These are phyloP conservation scores for Cerioporus squamosus DNA, from an alignment of 1,284 basidiomycete species.

Conservation along the genomic window DNA sequence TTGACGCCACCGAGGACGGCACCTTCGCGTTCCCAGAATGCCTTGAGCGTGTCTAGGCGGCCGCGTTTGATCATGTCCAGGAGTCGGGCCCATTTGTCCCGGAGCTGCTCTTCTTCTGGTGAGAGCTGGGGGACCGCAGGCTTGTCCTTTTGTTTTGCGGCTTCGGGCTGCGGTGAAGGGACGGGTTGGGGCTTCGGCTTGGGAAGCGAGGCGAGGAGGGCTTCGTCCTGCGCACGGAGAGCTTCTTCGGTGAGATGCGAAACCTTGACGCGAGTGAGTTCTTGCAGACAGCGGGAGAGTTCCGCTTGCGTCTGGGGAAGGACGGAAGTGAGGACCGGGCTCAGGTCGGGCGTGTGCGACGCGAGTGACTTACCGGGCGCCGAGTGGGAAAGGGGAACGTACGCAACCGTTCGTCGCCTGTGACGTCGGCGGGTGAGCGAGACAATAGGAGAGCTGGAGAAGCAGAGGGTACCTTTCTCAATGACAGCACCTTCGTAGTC, in stretches of 20 bases:
- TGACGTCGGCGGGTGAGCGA: not conserved
- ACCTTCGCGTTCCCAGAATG: slow-evolving; percentile 84
- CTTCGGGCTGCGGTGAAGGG: slow-evolving; percentile 21
- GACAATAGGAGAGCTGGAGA: not conserved
- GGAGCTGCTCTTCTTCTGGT: slow-evolving; percentile 76
- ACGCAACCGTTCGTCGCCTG: slow-evolving; percentile 77
- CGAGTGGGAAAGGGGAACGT: slow-evolving; percentile 94
- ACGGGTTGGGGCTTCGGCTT: slow-evolving; percentile 64
- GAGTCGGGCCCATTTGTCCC: slow-evolving; percentile 80
- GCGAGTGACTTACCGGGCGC: slow-evolving; percentile 69
- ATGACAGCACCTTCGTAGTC: slow-evolving; percentile 80
- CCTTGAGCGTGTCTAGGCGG: slow-evolving; percentile 77
- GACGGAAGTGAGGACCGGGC: slow-evolving; percentile 9
- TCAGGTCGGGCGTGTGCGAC: not conserved
- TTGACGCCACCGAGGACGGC: slow-evolving; percentile 62
- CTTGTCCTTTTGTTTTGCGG: slow-evolving; percentile 45
- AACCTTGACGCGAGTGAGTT: slow-evolving; percentile 86
- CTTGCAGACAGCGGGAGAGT: slow-evolving; percentile 84
- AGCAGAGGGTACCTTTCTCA: slow-evolving; percentile 45
- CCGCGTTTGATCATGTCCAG: slow-evolving; percentile 91
- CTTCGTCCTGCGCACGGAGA: slow-evolving; percentile 85
- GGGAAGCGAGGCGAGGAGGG: slow-evolving; percentile 83
- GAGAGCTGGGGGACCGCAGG: slow-evolving; percentile 56
- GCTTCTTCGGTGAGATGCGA: slow-evolving; percentile 88
- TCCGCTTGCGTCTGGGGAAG: slow-evolving; percentile 94